Evolutionary conservation across 495 filamentous ascomycete species (phyloP).

Genomic region (Penicillium cataractarum): DNA sequence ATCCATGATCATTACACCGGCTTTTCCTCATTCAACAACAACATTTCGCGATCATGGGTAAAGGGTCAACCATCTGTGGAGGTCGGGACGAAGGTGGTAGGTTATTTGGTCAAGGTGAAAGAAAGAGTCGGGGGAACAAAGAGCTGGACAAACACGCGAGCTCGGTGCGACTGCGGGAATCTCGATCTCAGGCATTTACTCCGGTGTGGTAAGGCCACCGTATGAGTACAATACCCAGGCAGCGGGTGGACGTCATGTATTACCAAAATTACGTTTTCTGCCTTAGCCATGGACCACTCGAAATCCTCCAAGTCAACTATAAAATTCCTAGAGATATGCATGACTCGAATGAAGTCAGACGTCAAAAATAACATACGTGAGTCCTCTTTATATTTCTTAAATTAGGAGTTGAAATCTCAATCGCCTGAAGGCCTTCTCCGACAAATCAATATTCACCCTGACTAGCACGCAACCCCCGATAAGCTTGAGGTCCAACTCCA

Average conservation of each 20-base stretch:
- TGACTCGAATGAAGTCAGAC: background rate
- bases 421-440: background rate
- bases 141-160: conserved; percentile 9
- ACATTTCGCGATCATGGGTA: conserved; percentile 9
- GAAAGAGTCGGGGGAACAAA: conserved; percentile 1
- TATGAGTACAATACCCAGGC: conserved; percentile 18
- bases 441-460: background rate
- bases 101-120: conserved; percentile 5
- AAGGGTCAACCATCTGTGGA: background rate
- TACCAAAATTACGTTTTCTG: background rate
- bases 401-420: background rate
- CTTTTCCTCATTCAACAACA: conserved; percentile 24
- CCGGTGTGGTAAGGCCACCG: conserved; percentile 21
- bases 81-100: background rate
- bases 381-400: no score
- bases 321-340: background rate
- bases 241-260: background rate
- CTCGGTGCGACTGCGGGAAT: conserved; percentile 12
- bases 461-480: background rate
- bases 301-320: background rate
- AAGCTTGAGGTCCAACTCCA: conserved; percentile 18
- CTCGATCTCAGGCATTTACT: background rate
- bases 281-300: background rate
- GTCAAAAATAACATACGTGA: background rate
- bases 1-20: conserved; percentile 41